Percentiles rank a stretch among this genome's conserved stretches.
phyloP scores from a whole-genome alignment of 2,329 filamentous ascomycete genomes.

The Xylaria sp. region DNA sequence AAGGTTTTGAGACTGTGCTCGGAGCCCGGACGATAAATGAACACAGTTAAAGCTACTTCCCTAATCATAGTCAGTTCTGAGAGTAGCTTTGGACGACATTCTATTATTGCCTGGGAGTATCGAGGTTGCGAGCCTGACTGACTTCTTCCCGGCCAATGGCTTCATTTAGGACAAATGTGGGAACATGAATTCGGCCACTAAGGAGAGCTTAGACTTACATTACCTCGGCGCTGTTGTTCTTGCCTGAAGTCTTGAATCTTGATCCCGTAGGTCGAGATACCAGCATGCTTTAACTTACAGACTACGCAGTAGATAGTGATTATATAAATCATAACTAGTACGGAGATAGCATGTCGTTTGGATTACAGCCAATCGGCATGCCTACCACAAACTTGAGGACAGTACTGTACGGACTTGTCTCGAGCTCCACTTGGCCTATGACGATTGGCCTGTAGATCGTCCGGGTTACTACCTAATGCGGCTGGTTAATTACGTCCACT shows the following conservation, averaged over 20 bases:
- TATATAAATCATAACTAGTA: no score
- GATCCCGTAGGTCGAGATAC: not conserved
- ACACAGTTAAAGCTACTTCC: conserved; percentile 21
- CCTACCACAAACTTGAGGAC: no score
- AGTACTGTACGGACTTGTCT: no score
- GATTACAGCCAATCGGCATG: no score
- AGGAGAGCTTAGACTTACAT: conserved; percentile 22
- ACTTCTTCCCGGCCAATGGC: conserved; percentile 24
- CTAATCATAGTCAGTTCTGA: conserved; percentile 17
- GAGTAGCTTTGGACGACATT: conserved; percentile 20
- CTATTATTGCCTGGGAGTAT: conserved; percentile 20
- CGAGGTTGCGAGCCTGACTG: conserved; percentile 25
- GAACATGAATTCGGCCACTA: conserved; percentile 12
- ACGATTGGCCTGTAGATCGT: no score
- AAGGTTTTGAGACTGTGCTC: no score
- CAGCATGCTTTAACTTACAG: no score
- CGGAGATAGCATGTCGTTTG: no score
- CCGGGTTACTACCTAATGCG: no score
- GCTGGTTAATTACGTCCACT: no score
- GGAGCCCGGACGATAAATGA: not conserved
- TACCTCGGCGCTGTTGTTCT: conserved; percentile 26
- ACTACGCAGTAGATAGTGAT: no score
- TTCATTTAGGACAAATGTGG: conserved; percentile 15
- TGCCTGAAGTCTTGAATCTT: conserved; percentile 10
- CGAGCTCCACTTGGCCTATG: no score